Conservation (phyloP, 169 alveolate species). For the Amoebophrya sp. region DNA sequence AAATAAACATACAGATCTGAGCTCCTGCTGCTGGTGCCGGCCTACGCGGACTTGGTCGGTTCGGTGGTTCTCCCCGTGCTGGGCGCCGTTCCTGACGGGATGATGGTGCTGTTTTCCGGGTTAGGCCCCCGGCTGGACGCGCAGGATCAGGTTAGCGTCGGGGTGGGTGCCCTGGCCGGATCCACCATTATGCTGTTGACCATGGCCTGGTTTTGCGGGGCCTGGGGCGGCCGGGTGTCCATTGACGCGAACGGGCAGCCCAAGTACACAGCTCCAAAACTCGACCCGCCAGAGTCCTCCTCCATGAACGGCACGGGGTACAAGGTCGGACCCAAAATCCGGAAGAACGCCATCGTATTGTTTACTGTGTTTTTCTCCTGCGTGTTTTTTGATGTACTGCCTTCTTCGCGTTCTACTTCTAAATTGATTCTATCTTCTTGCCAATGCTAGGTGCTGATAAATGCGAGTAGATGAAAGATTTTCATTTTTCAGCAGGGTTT, state of each 20-base stretch:
- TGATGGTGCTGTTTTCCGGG: conserved; percentile 49
- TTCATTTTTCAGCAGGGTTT: not conserved
- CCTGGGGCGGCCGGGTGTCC: conserved; percentile 26
- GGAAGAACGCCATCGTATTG: not conserved
- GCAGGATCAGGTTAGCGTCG: conserved; percentile 41
- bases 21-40: not conserved
- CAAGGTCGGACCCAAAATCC: conserved; percentile 7
- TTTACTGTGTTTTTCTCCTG: too few relatives aligned
- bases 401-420: too few relatives aligned
- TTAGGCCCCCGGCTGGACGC: conserved; percentile 31
- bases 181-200: conserved; percentile 50
- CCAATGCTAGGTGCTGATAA: too few relatives aligned
- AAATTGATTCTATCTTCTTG: too few relatives aligned
- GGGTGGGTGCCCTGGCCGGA: conserved; percentile 52
- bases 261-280: not conserved
- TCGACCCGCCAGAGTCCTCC: not conserved
- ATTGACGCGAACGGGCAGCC: not conserved
- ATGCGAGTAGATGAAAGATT: too few relatives aligned
- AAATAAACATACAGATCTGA: not conserved
- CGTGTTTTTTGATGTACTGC: too few relatives aligned
- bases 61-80: conserved; percentile 48
- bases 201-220: conserved; percentile 41
- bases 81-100: conserved; percentile 52
- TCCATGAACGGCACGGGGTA: not conserved
- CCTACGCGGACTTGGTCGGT: conserved; percentile 41